Base-by-base conservation (phyloP, 2,329 filamentous ascomycete genomes). In the Pseudocercospora fuligena region DNA sequence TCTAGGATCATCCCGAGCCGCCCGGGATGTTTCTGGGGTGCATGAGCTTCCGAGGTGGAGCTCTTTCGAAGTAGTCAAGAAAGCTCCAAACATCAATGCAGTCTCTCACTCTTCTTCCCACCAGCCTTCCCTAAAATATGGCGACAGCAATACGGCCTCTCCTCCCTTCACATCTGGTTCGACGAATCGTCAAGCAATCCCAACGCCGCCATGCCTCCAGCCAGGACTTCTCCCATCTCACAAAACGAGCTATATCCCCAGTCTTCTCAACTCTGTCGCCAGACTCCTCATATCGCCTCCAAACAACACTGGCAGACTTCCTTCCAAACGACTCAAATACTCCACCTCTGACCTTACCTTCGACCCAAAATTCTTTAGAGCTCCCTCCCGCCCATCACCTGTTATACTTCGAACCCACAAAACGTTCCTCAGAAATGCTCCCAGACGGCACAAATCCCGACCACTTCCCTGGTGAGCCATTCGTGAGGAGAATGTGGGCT, bases 401-500 rank as follows among this genome's bases (percentile, higher is more conserved):
- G 40, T 88, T 94, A 70, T 96, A 96, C 82, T 97, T 97, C 80
- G 92, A 93, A 66, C 86, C 91, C 11, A 86, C 88, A 69, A 82
- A 90, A 19, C 83, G 86, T 0, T 81, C 87, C 14, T 86, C 85
- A 7, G 73, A 83, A 36, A 86, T 98, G 51, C 85, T 93, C 19
- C 83, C 88, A 1, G 95, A 99, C 80, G 94, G 95, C 65, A 96
- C 94, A 0, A 94, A 98, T 77, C 83, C 87, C 4, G 83, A 90
- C 61, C 93, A 97, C 76, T 89, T 85, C 25, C 94, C 94, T 0
- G 92, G 90, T 1, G 76, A 77, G 3, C 88, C 89, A 0, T 97
- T 92, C 77, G 85, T 85, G 60, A 87, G 92, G 23, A 89, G 95
- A 19, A 88, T 99, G 82, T 99, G 95, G 95, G 92, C 92, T 14